Evolutionary conservation across 306 rosid species (phyloP).

Genomic region (Calophaca sinica): DNA sequence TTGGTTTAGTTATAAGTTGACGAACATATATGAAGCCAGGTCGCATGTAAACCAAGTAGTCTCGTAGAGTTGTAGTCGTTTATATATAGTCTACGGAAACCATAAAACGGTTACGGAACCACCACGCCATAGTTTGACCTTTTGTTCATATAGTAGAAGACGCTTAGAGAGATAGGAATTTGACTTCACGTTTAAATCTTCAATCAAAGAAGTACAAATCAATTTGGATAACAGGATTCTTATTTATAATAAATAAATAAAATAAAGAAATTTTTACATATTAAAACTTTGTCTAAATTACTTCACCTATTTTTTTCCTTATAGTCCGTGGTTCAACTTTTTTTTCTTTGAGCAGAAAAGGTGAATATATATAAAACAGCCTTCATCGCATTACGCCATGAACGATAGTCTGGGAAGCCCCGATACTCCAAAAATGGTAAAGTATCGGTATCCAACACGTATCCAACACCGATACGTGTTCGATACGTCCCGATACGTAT

Average conservation of each 20-base stretch:
- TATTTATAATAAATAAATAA: too few species aligned
- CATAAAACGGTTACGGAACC: slow-evolving; percentile 50
- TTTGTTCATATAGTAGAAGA: background rate
- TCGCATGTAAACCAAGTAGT: slow-evolving; percentile 1
- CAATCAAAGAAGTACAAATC: background rate
- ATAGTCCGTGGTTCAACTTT: too few species aligned
- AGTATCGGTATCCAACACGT: too few species aligned
- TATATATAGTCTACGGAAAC: slow-evolving; percentile 9
- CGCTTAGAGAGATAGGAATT: background rate
- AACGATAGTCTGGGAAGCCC: too few species aligned
- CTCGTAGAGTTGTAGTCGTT: background rate
- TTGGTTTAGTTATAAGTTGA: background rate
- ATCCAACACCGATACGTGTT: too few species aligned
- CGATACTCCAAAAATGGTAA: too few species aligned
- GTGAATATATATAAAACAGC: too few species aligned
- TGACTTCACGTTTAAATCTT: slow-evolving; percentile 18
- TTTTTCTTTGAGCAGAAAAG: too few species aligned
- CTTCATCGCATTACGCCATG: too few species aligned
- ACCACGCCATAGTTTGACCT: slow-evolving; percentile 41
- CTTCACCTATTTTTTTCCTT: background rate
- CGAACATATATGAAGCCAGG: background rate
- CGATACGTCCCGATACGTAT: too few species aligned
- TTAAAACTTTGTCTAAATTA: background rate
- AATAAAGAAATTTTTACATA: too few species aligned
- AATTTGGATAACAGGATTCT: background rate